Evolutionary conservation across 768 basidiomycete species (phyloP), one percentile per base, ranked within the genome.

Genomic region (Cystofilobasidium capitatum): DNA sequence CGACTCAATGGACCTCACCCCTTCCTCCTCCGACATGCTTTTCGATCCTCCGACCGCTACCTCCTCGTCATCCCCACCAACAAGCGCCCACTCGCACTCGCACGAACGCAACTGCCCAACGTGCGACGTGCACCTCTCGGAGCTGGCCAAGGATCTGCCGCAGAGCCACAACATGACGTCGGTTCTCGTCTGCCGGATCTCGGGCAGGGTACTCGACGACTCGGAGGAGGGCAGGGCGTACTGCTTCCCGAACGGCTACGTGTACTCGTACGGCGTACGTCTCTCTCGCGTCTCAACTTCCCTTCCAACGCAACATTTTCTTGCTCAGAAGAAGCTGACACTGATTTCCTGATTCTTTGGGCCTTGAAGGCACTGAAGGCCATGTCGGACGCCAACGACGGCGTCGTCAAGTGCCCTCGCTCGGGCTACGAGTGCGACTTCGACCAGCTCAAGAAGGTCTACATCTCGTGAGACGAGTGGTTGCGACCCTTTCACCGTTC

Each of bases 81-180:
- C 29, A 62, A n/a, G n/a, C 8, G 31, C 39, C 16, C 42, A 16
- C 29, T 3, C 9, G 31, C 2, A 29, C 22, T n/a, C 26, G 70
- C 73, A 39, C 66, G 70, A 49, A 36, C 69, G 73, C 22, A 75
- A 94, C 73, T 99, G 96, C 76, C 96, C 96, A 0, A 86, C 90
- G 5, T 99, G 96, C 77, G 88, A 90, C 64, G 8, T 24, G 0
- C 79, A 79, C 22, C 81, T 83, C 45, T 84, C 85, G 29, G 80
- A 93, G 12, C 83, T 99, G 10, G 90, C 88, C 16, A 80, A 82
- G 65, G 89, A 91, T 71, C 91, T 97, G 0, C 93, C 96, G 1
- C 86, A 83, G 74, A 89, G 88, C 71, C 93, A 98, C 78, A 92
- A 98, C 75, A 85, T 87, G 45, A 97, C 94, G 74, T 94, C 91